phyloP scores from a whole-genome alignment of 169 alveolate species.

The Babesia caballi region DNA sequence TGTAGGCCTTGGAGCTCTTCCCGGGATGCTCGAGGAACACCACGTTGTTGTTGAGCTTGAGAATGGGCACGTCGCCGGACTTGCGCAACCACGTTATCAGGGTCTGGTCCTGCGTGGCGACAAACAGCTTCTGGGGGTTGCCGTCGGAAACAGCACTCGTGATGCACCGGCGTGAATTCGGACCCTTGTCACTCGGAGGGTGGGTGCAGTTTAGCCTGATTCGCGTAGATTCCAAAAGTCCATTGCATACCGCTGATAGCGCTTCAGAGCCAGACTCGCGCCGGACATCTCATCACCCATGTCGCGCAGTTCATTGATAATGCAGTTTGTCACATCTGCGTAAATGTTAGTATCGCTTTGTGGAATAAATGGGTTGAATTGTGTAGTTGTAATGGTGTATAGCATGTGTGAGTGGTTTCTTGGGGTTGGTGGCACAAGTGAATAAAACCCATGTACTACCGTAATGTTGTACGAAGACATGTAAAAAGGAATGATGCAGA shows the following conservation, averaged over 20 bases:
- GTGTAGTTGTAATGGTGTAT: no score
- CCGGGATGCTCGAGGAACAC: slow-evolving; percentile 55
- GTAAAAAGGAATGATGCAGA: no score
- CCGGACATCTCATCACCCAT: slow-evolving; percentile 65
- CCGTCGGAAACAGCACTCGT: slow-evolving; percentile 20
- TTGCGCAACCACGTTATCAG: slow-evolving; percentile 46
- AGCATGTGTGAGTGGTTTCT: no score
- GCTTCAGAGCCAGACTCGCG: slow-evolving; percentile 29
- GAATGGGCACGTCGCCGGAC: slow-evolving; percentile 50
- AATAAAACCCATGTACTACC: no score
- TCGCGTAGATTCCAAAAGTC: no score
- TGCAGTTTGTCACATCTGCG: slow-evolving; percentile 53
- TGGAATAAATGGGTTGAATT: no score
- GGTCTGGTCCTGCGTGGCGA: slow-evolving; percentile 60
- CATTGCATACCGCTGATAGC: slow-evolving; percentile 34
- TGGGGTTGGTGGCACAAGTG: no score
- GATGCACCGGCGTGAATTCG: slow-evolving; percentile 57
- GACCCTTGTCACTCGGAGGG: slow-evolving; percentile 12
- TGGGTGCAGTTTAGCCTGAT: slow-evolving; percentile 46
- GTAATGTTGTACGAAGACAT: no score
- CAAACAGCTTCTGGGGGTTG: slow-evolving; percentile 50
- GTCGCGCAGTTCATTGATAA: slow-evolving; percentile 41
- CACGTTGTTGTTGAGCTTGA: slow-evolving; percentile 52
- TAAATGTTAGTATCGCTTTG: no score
- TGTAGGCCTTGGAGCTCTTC: slow-evolving; percentile 10